These are phyloP conservation scores for Tetrahymena malaccensis DNA, from an alignment of 73 alveolate genomes.

Conservation along the genomic window DNA sequence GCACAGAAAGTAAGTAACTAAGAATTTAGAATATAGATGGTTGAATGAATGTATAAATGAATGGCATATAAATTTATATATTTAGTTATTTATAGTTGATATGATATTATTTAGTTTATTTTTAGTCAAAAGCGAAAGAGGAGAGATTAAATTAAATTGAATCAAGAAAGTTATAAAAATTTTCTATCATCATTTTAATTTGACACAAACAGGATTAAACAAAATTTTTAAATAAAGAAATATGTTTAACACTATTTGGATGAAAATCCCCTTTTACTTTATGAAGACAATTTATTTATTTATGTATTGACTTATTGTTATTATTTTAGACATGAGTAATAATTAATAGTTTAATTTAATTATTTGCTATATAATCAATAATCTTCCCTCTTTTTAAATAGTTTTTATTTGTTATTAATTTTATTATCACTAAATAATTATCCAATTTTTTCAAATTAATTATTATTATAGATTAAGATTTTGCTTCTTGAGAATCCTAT, in stretches of 20 bases:
- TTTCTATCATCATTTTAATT: background rate
- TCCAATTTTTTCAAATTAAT: background rate
- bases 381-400: background rate
- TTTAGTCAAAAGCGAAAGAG: background rate
- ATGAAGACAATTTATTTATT: background rate
- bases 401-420: too few relatives aligned
- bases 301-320: too few relatives aligned
- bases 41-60: background rate
- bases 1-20: background rate
- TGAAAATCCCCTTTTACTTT: background rate
- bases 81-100: too few relatives aligned
- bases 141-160: background rate
- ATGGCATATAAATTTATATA: background rate
- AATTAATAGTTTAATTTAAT: too few relatives aligned
- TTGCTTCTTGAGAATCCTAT: too few relatives aligned
- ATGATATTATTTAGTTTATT: too few relatives aligned
- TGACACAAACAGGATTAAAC: background rate
- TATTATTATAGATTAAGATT: background rate
- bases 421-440: background rate
- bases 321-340: background rate
- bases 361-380: background rate
- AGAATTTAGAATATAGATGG: background rate
- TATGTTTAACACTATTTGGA: background rate
- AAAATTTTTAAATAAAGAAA: background rate
- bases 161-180: background rate